Evolutionary conservation across 345 rosid species (phyloP).

Genomic region (Dimocarpus longan): DNA sequence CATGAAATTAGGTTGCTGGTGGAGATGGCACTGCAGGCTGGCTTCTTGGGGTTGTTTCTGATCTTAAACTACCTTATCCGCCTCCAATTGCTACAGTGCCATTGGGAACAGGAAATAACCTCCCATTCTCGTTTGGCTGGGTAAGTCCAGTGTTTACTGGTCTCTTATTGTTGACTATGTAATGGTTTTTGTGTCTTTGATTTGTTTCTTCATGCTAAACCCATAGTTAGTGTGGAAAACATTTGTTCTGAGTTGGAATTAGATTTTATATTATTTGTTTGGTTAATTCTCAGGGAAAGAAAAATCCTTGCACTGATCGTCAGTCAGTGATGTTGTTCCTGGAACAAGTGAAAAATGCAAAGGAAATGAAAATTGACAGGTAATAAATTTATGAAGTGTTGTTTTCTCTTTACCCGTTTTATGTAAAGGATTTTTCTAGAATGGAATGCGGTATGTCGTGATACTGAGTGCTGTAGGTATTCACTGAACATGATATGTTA

Average conservation of each 20-base stretch:
- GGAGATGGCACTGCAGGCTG: conserved; percentile 84
- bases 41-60: conserved; percentile 74
- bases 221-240: conserved; percentile 5
- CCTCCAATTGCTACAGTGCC: conserved; percentile 77
- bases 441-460: background rate
- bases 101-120: conserved; percentile 76
- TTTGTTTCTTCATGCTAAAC: background rate
- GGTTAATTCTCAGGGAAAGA: conserved; percentile 57
- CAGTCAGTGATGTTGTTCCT: conserved; percentile 50
- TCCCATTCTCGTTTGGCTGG: conserved; percentile 82
- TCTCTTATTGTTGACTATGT: conserved; percentile 3
- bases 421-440: background rate
- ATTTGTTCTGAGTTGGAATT: background rate
- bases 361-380: conserved; percentile 79
- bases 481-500: background rate
- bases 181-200: conserved; percentile 5
- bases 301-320: conserved; percentile 65
- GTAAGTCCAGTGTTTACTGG: conserved; percentile 34
- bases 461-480: background rate
- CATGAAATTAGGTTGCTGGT: conserved; percentile 61
- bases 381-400: conserved; percentile 15
- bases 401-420: background rate
- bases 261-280: conserved; percentile 7
- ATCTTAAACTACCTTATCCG: conserved; percentile 68
- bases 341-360: conserved; percentile 58